These are phyloP conservation scores for Geranomyces michiganensis DNA, from an alignment of 192 early-diverging fungal species.

Conservation along the genomic window DNA sequence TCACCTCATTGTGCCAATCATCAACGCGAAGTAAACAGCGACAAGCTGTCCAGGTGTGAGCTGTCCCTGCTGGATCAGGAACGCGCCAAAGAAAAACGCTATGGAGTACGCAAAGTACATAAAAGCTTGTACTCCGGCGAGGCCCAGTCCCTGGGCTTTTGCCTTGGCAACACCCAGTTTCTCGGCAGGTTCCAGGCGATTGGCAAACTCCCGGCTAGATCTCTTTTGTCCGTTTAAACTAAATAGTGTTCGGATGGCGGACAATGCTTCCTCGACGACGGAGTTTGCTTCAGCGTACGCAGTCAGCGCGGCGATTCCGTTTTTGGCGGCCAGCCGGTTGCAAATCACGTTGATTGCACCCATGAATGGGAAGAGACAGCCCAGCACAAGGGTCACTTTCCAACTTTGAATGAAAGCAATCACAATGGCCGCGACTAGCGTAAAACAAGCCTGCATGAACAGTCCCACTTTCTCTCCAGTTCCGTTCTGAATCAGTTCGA, in stretches of 20 bases:
- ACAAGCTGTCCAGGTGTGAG: slow-evolving; percentile 57
- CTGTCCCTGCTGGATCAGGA: slow-evolving; percentile 41
- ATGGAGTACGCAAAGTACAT: slow-evolving; percentile 32
- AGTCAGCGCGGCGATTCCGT: slow-evolving; percentile 20
- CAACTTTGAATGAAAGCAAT: slow-evolving; percentile 65
- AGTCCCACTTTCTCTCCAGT: slow-evolving; percentile 48
- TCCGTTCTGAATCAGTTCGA: slow-evolving; percentile 44
- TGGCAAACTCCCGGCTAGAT: slow-evolving; percentile 38
- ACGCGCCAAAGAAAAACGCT: slow-evolving; percentile 50
- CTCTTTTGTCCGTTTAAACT: slow-evolving; percentile 69
- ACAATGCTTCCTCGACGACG: slow-evolving; percentile 85
- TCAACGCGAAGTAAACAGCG: slow-evolving; percentile 79
- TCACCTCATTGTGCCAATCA: slow-evolving; percentile 63
- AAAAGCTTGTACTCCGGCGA: slow-evolving; percentile 16
- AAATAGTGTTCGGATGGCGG: slow-evolving; percentile 83
- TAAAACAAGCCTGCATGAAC: slow-evolving; percentile 32
- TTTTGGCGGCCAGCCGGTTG: slow-evolving; percentile 10
- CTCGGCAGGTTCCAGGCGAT: slow-evolving; percentile 51
- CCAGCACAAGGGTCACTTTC: slow-evolving; percentile 79
- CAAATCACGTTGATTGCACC: slow-evolving; percentile 34
- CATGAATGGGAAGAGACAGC: slow-evolving; percentile 75
- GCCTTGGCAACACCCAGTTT: slow-evolving; percentile 44
- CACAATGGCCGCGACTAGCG: slow-evolving; percentile 47
- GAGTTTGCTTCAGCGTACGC: slow-evolving; percentile 18
- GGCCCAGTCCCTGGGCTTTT: slow-evolving; percentile 24